Base-by-base conservation (phyloP, 2,329 filamentous ascomycete species). In the Lasiodiplodia citricola region DNA sequence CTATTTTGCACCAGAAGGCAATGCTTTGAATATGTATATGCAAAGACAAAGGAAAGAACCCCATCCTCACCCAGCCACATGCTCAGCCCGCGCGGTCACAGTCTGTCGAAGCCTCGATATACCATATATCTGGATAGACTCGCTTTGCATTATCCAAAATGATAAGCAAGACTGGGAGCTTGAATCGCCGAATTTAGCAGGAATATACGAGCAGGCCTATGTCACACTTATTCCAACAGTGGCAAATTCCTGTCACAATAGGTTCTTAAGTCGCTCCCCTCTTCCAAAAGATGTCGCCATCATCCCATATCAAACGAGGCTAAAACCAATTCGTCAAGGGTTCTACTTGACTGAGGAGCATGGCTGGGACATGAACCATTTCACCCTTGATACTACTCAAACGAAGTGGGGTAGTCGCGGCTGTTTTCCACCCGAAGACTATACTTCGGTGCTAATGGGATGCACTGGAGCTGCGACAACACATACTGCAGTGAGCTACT, bases 91-190 rank as follows among this genome's bases (percentile, higher is more conserved):
- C 5, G 70, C 70, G 1, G 65, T 70, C 7, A 47, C n/a, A 3
- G 31, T 67, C 28, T 54, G 52, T 23, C 64, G 66, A 1, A 25
- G 28, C 10, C 51, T 71, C 13, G 41, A 37, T 7, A 52, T 57
- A 5, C 55, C n/a, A 62, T 72, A 67, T 35, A 55, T 72, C 54
- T 72, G 70, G 70, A 70, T 72, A 25, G 70, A 72, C 31, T 68
- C 70, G 18, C 64, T 72, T 10, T 72, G 70, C 54, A 72, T 72
- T n/a, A 35, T 71, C 38, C 70, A 72, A 63, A 58, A 67, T 21
- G 56, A 65, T n/a, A n/a, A 37, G 18, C 28, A 41, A 4, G 68
- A 72, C 21, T 66, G 67, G 58, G 37, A 63, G 25, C 21, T 35
- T 8, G 54, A 69, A 38, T 66, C 63, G 1, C 35, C 44, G 10